Percentiles rank a stretch among this genome's conserved stretches.
Conservation (phyloP, 768 basidiomycete species). For the Boletus coccyginus region DNA sequence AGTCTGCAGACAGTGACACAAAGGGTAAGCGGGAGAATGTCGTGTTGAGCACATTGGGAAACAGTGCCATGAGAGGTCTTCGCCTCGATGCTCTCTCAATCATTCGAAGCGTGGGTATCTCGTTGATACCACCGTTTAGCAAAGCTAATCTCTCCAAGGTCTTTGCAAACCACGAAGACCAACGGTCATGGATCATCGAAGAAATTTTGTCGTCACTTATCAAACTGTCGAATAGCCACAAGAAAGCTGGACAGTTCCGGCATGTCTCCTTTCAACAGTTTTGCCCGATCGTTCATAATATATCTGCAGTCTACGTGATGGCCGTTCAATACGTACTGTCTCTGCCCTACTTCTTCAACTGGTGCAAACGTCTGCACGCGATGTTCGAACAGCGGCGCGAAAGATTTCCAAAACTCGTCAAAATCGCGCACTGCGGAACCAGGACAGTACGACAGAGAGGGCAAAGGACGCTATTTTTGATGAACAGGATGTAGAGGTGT, state of each 20-base stretch:
- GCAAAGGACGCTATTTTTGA: constrained; percentile 55
- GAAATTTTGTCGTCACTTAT: constrained; percentile 90
- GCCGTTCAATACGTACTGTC: constrained; percentile 88
- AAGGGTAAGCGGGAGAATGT: constrained; percentile 56
- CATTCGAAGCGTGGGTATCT: constrained; percentile 71
- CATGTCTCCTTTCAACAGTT: constrained; percentile 32
- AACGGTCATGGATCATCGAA: constrained; percentile 96
- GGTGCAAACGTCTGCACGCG: constrained; percentile 92
- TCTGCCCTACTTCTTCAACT: constrained; percentile 92
- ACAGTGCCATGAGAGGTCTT: constrained; percentile 77
- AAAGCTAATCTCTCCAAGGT: constrained; percentile 49
- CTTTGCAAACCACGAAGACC: constrained; percentile 87
- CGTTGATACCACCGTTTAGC: not conserved
- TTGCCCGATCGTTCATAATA: not conserved
- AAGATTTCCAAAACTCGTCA: constrained; percentile 61
- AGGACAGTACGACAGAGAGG: constrained; percentile 55
- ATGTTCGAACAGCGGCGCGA: constrained; percentile 70
- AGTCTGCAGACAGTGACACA: constrained; percentile 53
- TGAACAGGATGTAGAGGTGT: constrained; percentile 65
- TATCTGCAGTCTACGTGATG: constrained; percentile 74
- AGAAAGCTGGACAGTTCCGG: constrained; percentile 88
- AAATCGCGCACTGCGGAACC: constrained; percentile 57
- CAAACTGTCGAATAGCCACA: constrained; percentile 86
- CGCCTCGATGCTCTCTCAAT: constrained; percentile 79
- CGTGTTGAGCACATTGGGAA: constrained; percentile 65